Evolutionary conservation across 768 basidiomycete species (phyloP).

Genomic region (Russula olivacea): DNA sequence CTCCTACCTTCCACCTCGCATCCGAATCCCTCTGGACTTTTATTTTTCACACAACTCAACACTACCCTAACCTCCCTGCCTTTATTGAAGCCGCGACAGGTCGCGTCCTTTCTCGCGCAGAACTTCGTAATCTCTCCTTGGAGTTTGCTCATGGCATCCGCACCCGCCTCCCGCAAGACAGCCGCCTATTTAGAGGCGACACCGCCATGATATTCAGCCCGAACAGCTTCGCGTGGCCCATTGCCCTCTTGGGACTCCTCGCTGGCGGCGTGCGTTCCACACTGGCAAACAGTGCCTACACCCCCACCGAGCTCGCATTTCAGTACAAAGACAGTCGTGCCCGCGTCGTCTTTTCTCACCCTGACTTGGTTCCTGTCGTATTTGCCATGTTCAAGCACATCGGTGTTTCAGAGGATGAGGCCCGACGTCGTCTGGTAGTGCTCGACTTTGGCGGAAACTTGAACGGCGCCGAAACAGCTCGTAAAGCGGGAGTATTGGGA

Average conservation of each 20-base stretch:
- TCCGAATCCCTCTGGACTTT: slow-evolving; percentile 24
- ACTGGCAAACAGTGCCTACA: slow-evolving; percentile 69
- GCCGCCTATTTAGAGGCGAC: slow-evolving; percentile 43
- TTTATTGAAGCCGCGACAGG: slow-evolving; percentile 64
- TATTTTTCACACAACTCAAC: slow-evolving; percentile 14
- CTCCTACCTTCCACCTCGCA: slow-evolving; percentile 20
- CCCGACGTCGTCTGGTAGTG: slow-evolving; percentile 51
- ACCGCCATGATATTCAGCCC: slow-evolving; percentile 61
- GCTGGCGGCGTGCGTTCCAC: slow-evolving; percentile 67
- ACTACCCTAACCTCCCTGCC: slow-evolving; percentile 35
- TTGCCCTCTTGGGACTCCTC: slow-evolving; percentile 42
- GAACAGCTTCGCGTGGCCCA: slow-evolving; percentile 56
- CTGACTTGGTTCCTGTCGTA: slow-evolving; percentile 51
- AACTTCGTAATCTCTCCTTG: slow-evolving; percentile 49
- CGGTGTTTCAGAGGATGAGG: slow-evolving; percentile 44
- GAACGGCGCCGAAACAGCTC: slow-evolving; percentile 20
- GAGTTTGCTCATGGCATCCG: slow-evolving; percentile 54
- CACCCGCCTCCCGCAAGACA: slow-evolving; percentile 28
- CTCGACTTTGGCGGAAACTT: slow-evolving; percentile 35
- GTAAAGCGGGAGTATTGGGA: slow-evolving; percentile 32
- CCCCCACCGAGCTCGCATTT: slow-evolving; percentile 57
- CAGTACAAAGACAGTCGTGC: slow-evolving; percentile 69
- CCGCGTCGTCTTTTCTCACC: slow-evolving; percentile 55
- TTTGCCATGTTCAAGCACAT: slow-evolving; percentile 49
- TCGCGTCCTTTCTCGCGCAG: slow-evolving; percentile 47